Percentiles rank a stretch among this genome's conserved stretches.
Evolutionary conservation across 352 stramenopile species (phyloP).

Genomic region (Phytophthora kernoviae): DNA sequence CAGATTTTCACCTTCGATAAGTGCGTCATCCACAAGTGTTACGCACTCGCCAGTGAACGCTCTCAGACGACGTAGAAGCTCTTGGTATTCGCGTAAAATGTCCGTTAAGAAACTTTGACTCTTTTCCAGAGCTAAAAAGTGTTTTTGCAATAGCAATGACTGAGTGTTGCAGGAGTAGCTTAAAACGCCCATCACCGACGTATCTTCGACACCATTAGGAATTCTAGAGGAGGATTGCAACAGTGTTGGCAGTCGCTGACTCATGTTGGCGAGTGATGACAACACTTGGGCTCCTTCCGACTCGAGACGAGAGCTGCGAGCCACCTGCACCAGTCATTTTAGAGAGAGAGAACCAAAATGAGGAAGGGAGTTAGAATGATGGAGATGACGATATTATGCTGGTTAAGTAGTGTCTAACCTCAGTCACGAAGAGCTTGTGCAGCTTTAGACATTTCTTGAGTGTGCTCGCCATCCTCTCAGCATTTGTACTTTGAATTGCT

Average conservation of each 20-base stretch:
- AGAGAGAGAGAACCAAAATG: neutral
- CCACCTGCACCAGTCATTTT: constrained; percentile 40
- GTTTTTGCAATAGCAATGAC: constrained; percentile 54
- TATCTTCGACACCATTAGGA: neutral
- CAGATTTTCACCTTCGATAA: constrained; percentile 26
- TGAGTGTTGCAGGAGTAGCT: constrained; percentile 40
- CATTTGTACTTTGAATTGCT: too few species aligned
- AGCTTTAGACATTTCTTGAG: constrained; percentile 69
- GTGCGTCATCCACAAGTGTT: constrained; percentile 33
- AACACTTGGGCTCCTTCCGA: constrained; percentile 66
- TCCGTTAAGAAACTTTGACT: constrained; percentile 56
- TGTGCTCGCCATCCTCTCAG: constrained; percentile 43
- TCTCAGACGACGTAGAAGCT: constrained; percentile 47
- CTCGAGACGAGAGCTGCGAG: constrained; percentile 58
- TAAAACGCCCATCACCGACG: constrained; percentile 49
- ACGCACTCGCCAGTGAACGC: constrained; percentile 41
- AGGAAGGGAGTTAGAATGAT: constrained; percentile 1
- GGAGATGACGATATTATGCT: neutral
- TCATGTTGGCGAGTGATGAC: constrained; percentile 73
- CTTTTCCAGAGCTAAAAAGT: constrained; percentile 77
- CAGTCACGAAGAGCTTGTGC: constrained; percentile 66
- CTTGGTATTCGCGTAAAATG: constrained; percentile 56
- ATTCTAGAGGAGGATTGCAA: constrained; percentile 12
- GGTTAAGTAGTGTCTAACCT: constrained; percentile 33
- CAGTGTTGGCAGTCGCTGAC: constrained; percentile 57